Percentiles rank a stretch among this genome's conserved stretches.
Conservation (phyloP, 192 early-diverging fungal genomes). For the Backusella tuberculispora region DNA sequence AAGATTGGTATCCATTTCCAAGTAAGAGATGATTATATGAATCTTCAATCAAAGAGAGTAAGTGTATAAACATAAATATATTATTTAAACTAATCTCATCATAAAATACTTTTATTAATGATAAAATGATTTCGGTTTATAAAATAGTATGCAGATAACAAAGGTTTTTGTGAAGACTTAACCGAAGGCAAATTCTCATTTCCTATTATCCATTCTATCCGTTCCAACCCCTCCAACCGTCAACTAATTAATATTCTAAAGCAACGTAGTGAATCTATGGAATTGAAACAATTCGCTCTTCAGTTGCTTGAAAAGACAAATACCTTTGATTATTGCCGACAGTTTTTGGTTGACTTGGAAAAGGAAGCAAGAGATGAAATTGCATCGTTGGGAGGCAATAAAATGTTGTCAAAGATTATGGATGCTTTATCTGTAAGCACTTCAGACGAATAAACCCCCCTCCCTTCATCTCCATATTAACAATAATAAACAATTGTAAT, state of each 20-base stretch:
- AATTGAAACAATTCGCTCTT: conserved; percentile 90
- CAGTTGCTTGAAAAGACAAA: conserved; percentile 73
- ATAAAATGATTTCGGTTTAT: background rate
- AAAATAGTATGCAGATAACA: conserved; percentile 83
- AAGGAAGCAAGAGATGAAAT: conserved; percentile 66
- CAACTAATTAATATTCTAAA: conserved; percentile 88
- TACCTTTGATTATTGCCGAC: conserved; percentile 81
- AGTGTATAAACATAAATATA: background rate
- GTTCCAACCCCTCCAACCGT: conserved; percentile 56
- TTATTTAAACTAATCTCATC: background rate
- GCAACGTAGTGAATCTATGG: conserved; percentile 78
- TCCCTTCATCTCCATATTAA: too few species aligned
- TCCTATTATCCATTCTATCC: conserved; percentile 89
- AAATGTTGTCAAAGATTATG: conserved; percentile 65
- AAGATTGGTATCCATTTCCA: conserved; percentile 95
- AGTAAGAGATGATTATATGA: conserved; percentile 97
- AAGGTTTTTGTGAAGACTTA: conserved; percentile 98
- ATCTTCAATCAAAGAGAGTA: conserved; percentile 83
- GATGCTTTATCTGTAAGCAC: background rate
- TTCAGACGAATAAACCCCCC: background rate
- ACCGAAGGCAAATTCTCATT: conserved; percentile 99
- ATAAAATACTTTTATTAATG: background rate
- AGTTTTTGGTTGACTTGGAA: conserved; percentile 70
- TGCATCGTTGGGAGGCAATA: conserved; percentile 77
- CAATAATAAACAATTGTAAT: too few species aligned